Evolutionary conservation across 106 monocot genomes (phyloP), one percentile per base, ranked within the genome.

Genomic region (Allium cepa): DNA sequence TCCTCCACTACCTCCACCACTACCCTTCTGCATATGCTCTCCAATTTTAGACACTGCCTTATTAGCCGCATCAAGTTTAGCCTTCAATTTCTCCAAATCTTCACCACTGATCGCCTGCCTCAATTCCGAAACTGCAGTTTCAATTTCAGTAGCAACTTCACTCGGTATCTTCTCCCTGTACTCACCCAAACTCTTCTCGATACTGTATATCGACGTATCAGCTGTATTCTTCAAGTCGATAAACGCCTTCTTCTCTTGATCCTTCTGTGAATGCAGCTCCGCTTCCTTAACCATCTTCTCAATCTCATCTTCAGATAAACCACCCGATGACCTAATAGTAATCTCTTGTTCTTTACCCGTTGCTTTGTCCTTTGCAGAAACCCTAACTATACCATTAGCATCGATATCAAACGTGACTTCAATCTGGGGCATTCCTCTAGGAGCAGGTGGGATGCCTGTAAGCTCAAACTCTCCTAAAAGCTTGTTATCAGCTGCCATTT

Each of bases 391-490:
- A 55, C 88, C 88, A 61, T 88, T 88, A 14, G 87, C 87, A 71
- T 88, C 87, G 9, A 87, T 87, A 58, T 83, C 87, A 17, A 87
- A 88, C 47, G 87, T 84, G 10, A 88, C 87, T 69, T 88, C 87
- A 11, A 84, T 76, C 67, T 88, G 87, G 0, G 87, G 87, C 80
- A 88, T 47, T 62, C 87, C 87, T 53, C 87, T 64, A 0, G 87
- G 84, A 4, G 84, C 87, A 4, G 87, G 87, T 22, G 87, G 87
- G 49, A 88, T 88, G 45, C 84, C 87, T 0, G 76, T 73, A 17
- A 84, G 84, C 1, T 88, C 88, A 57, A 88, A 88, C 36, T 88
- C 84, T 8, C 88, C 88, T 3, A 88, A 79, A 8, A 88, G 76
- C 60, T 84, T 84, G 84, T 88, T 88, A 59, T 88, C 81, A 1